phyloP scores from a whole-genome alignment of 345 rosid species.

The Rhodamnia rubescens region DNA sequence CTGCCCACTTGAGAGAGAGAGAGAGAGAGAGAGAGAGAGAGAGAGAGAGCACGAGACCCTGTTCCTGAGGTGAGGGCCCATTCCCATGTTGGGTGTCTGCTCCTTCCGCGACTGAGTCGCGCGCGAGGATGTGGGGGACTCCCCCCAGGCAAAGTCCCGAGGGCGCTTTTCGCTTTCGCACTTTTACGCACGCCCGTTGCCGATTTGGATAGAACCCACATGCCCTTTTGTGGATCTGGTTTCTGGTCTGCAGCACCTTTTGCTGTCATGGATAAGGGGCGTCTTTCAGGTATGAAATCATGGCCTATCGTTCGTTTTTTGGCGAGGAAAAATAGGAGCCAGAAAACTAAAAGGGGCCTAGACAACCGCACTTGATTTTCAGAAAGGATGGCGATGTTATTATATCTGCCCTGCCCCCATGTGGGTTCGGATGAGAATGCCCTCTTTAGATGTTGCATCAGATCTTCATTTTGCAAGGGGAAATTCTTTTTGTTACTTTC shows the following conservation, averaged over 20 bases:
- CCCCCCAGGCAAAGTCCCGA: background rate
- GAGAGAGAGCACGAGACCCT: background rate
- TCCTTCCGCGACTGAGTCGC: slow-evolving; percentile 16
- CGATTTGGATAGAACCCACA: slow-evolving; percentile 19
- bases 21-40: background rate
- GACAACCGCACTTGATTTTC: background rate
- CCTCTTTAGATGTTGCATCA: background rate
- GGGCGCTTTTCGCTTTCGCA: background rate
- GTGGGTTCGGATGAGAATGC: background rate
- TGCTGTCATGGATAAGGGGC: background rate
- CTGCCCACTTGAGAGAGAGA: background rate
- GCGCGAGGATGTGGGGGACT: slow-evolving; percentile 1
- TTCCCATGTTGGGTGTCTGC: background rate
- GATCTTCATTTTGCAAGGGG: background rate
- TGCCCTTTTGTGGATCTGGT: slow-evolving; percentile 16
- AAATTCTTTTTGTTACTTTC: background rate
- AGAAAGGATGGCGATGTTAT: background rate
- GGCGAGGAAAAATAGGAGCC: no score
- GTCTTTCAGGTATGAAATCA: background rate
- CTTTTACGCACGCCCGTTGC: background rate
- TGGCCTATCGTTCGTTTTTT: background rate
- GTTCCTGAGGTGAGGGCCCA: background rate
- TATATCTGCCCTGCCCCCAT: background rate
- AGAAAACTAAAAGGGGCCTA: background rate
- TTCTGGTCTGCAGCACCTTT: background rate